These are phyloP conservation scores for Anthoceros angustus DNA, from an alignment of 225 moss, liverwort and hornwort genomes.

Conservation along the genomic window DNA sequence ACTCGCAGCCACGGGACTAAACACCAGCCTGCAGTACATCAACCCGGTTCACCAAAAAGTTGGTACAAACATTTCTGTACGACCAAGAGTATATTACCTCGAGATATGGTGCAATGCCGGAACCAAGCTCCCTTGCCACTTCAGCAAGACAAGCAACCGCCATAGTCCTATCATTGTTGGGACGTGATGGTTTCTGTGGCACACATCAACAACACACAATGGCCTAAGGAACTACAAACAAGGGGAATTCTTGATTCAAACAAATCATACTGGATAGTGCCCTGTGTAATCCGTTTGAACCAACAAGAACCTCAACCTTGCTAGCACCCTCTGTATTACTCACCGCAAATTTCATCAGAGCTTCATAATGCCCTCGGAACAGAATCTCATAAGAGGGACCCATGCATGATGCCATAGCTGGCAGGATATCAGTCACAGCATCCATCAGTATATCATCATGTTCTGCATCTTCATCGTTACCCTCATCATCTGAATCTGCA, in stretches of 20 bases:
- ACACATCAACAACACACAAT: neutral
- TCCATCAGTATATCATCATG: constrained; percentile 94
- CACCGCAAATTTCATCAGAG: constrained; percentile 96
- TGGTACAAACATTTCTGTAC: constrained; percentile 1
- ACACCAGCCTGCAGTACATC: neutral
- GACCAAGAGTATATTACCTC: constrained; percentile 24
- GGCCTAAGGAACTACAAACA: neutral
- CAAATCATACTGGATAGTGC: neutral
- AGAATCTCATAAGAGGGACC: constrained; percentile 74
- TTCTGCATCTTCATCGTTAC: constrained; percentile 79
- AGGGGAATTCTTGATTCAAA: neutral
- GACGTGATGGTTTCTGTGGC: constrained; percentile 57
- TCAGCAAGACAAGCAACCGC: constrained; percentile 95
- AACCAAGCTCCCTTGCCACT: constrained; percentile 86
- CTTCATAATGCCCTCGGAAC: constrained; percentile 77
- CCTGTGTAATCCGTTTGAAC: neutral
- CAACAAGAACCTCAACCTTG: neutral
- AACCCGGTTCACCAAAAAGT: neutral
- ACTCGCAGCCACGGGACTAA: neutral
- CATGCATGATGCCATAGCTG: constrained; percentile 83
- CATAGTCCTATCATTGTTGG: constrained; percentile 90
- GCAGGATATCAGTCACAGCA: constrained; percentile 82
- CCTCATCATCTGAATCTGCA: constrained; percentile 87
- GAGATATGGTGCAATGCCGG: constrained; percentile 56
- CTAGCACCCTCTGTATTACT: neutral